Conservation (phyloP, 2,329 filamentous ascomycete species). For the Trichoderma arundinaceum region DNA sequence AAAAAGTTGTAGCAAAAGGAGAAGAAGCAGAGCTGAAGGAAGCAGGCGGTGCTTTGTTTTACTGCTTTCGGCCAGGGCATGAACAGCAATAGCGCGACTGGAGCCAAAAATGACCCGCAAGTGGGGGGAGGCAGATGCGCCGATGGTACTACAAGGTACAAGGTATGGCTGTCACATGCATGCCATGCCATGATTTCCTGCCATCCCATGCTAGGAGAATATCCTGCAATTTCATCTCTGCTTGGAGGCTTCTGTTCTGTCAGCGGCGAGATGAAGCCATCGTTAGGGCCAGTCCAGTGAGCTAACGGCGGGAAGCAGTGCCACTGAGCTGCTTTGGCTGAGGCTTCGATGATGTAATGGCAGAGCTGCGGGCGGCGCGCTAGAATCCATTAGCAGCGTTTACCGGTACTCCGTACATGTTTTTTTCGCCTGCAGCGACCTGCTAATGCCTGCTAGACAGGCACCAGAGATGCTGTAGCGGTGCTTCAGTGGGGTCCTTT, state of each 20-base stretch:
- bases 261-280: neutral
- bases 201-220: neutral
- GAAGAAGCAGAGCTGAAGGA: conserved; percentile 7
- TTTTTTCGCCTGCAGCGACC: neutral
- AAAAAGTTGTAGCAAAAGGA: conserved; percentile 15
- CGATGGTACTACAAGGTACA: neutral
- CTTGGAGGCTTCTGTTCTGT: neutral
- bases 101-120: conserved; percentile 11
- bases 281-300: neutral
- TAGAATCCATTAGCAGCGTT: neutral
- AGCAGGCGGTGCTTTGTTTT: conserved; percentile 23
- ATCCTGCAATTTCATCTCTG: too few species aligned
- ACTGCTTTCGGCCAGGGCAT: conserved; percentile 8
- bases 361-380: conserved; percentile 12
- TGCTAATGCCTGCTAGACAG: neutral
- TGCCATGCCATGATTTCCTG: neutral
- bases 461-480: neutral
- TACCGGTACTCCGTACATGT: neutral
- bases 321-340: neutral
- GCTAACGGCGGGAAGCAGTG: neutral
- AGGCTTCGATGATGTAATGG: conserved; percentile 28
- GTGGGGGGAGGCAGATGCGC: conserved; percentile 14
- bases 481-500: conserved; percentile 4
- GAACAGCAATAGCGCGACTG: conserved; percentile 10
- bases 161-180: neutral